Evolutionary conservation across 1,284 basidiomycete genomes (phyloP).

Genomic region (Tylopilus sp.): DNA sequence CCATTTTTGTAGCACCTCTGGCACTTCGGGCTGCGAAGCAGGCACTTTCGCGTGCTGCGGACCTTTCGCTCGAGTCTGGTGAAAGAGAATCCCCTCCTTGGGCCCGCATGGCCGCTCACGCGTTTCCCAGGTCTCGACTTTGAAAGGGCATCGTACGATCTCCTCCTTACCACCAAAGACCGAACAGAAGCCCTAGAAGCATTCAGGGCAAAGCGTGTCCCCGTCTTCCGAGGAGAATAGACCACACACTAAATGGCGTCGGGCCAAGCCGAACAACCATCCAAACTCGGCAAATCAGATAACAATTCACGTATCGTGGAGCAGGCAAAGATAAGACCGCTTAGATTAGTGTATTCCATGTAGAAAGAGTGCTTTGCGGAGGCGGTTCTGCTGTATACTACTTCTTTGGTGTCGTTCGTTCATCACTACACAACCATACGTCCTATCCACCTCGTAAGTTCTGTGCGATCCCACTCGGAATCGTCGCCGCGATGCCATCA

Average conservation of each 20-base stretch:
- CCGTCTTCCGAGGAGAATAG: slow-evolving; percentile 81
- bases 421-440: too few species aligned
- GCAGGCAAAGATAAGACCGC: not conserved
- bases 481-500: slow-evolving; percentile 56
- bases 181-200: slow-evolving; percentile 84
- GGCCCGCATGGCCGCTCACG: slow-evolving; percentile 2
- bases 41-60: slow-evolving; percentile 79
- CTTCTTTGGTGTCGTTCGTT: too few species aligned
- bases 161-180: slow-evolving; percentile 77
- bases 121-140: slow-evolving; percentile 71
- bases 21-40: slow-evolving; percentile 88
- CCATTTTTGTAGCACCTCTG: slow-evolving; percentile 65
- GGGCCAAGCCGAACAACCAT: not conserved
- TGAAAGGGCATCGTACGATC: slow-evolving; percentile 84
- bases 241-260: not conserved
- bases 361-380: too few species aligned
- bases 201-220: slow-evolving; percentile 85
- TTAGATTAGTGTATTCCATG: not conserved
- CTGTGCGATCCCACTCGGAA: slow-evolving; percentile 53
- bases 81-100: slow-evolving; percentile 7
- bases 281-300: not conserved
- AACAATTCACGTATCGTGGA: not conserved
- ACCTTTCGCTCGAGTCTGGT: slow-evolving; percentile 78
- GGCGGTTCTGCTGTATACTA: too few species aligned
- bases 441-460: slow-evolving; percentile 41